phyloP scores from a whole-genome alignment of 768 basidiomycete genomes.

The Amanita pallidorosea region DNA sequence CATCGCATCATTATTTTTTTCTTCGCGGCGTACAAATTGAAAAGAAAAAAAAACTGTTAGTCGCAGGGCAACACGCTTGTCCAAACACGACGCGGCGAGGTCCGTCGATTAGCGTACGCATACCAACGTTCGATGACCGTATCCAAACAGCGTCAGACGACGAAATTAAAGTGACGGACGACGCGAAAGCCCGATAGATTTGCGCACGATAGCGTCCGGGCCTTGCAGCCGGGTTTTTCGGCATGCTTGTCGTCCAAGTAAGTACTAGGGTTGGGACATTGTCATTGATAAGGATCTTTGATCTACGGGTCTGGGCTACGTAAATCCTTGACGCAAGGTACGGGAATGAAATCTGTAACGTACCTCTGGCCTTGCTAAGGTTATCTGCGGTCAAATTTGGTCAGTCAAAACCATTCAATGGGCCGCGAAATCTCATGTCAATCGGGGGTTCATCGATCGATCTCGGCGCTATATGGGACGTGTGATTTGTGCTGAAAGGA shows the following conservation, averaged over 20 bases:
- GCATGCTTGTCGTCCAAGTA: too few relatives aligned
- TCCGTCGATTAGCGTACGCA: too few relatives aligned
- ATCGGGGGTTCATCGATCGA: constrained; percentile 46
- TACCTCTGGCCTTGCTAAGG: constrained; percentile 54
- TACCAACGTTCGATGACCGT: too few relatives aligned
- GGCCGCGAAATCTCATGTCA: too few relatives aligned
- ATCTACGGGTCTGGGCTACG: background rate
- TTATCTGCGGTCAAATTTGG: constrained; percentile 32
- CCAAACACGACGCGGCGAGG: background rate
- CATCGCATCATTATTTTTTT: background rate
- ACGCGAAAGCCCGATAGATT: too few relatives aligned
- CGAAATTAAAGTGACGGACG: too few relatives aligned
- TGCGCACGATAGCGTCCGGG: too few relatives aligned
- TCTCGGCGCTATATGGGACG: constrained; percentile 46
- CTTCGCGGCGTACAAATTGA: too few relatives aligned
- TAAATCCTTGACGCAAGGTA: constrained; percentile 20
- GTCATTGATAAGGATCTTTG: constrained; percentile 27
- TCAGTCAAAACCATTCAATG: background rate
- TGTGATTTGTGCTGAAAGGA: constrained; percentile 38
- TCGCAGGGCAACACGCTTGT: too few relatives aligned
- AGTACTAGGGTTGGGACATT: constrained; percentile 29
- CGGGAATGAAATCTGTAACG: constrained; percentile 62
- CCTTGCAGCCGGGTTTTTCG: too few relatives aligned
- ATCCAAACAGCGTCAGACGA: too few relatives aligned
- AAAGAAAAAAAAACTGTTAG: too few relatives aligned